These are phyloP conservation scores for Sclerotinia spermophila DNA, from an alignment of 2,329 filamentous ascomycete genomes.

Conservation along the genomic window DNA sequence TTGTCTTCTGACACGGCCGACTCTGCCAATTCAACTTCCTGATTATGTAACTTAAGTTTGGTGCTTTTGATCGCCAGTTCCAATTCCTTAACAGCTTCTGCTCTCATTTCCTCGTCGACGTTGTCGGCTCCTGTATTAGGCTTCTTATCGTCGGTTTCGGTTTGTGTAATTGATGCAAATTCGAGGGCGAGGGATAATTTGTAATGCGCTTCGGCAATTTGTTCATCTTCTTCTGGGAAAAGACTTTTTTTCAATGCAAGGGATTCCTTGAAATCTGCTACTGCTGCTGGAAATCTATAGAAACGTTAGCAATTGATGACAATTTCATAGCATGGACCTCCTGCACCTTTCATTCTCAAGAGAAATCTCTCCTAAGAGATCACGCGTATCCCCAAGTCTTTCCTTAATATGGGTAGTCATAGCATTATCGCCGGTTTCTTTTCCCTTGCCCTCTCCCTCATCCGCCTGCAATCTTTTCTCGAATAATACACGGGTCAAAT, in stretches of 20 bases:
- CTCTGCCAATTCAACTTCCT: conserved; percentile 63
- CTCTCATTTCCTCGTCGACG: conserved; percentile 66
- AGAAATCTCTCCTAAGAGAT: conserved; percentile 93
- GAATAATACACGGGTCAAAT: conserved; percentile 68
- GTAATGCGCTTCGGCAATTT: conserved; percentile 92
- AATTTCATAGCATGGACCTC: neutral
- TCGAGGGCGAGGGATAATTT: conserved; percentile 94
- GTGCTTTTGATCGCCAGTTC: conserved; percentile 72
- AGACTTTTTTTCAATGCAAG: conserved; percentile 76
- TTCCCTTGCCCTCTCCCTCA: conserved; percentile 45
- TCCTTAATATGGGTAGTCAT: conserved; percentile 66
- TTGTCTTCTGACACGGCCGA: conserved; percentile 64
- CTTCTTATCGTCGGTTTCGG: conserved; percentile 48
- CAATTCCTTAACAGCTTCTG: conserved; percentile 68
- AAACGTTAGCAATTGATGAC: conserved; percentile 22
- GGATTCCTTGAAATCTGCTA: conserved; percentile 74
- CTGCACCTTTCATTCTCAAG: conserved; percentile 81
- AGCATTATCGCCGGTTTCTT: conserved; percentile 41
- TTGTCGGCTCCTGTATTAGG: conserved; percentile 38
- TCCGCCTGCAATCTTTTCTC: conserved; percentile 51
- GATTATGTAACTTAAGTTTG: conserved; percentile 64
- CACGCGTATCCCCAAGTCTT: conserved; percentile 76
- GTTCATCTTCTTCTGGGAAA: conserved; percentile 74
- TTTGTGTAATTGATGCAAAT: conserved; percentile 75
- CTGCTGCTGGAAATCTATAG: conserved; percentile 72